Conservation (phyloP, 2,329 filamentous ascomycete genomes). For the Arthroderma sp. region DNA sequence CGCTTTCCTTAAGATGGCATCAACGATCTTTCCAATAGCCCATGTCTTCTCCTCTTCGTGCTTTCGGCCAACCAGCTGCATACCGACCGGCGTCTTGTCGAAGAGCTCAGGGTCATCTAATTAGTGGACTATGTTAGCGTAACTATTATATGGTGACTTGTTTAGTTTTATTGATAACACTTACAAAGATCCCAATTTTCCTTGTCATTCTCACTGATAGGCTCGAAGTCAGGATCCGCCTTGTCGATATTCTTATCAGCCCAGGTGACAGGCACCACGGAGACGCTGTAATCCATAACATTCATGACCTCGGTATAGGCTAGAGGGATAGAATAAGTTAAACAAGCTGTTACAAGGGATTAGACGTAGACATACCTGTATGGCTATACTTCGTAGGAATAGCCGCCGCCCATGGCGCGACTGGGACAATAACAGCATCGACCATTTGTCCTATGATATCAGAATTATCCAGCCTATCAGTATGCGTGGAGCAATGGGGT, state of each 20-base stretch:
- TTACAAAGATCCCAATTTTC: not conserved
- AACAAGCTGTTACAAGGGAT: not conserved
- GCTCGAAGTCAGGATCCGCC: constrained; percentile 16
- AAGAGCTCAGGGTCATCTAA: constrained; percentile 40
- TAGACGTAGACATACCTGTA: constrained; percentile 1
- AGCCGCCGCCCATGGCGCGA: constrained; percentile 33
- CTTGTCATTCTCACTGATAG: not conserved
- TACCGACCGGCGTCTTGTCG: constrained; percentile 37
- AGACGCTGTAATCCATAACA: constrained; percentile 44
- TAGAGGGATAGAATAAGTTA: constrained; percentile 15
- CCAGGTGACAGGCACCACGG: constrained; percentile 44
- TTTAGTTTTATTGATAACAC: too few relatives aligned
- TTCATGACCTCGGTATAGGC: constrained; percentile 41
- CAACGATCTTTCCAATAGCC: constrained; percentile 5
- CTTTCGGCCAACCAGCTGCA: constrained; percentile 40
- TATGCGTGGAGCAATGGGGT: not conserved
- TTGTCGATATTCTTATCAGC: constrained; percentile 42
- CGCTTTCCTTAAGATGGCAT: not conserved
- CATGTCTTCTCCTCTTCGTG: constrained; percentile 41
- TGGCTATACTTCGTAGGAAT: constrained; percentile 35
- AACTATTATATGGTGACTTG: not conserved
- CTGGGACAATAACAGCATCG: constrained; percentile 39
- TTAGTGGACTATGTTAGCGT: constrained; percentile 8
- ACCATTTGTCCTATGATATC: constrained; percentile 38
- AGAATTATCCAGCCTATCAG: constrained; percentile 28